Evolutionary conservation across 148 eudicot species (phyloP), one percentile per base, ranked within the genome.

Genomic region (Simmondsia chinensis): DNA sequence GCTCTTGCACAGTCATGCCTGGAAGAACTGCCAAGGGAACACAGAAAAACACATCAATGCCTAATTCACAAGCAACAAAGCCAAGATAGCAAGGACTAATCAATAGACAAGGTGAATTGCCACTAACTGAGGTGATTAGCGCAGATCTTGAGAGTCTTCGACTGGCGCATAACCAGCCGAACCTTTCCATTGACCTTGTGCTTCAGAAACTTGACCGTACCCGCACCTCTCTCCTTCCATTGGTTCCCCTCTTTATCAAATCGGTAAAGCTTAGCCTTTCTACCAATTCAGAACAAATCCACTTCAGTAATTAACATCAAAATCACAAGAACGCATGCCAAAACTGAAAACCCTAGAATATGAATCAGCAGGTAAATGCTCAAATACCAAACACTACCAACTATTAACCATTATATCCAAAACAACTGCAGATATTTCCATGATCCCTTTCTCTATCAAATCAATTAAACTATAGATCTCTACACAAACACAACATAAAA

Each of bases 221-320:
- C 96, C 21, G 76, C 57, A 16, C 96, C 96, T 46, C 96, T 74
- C 65, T 87, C 96, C 49, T 87, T 87, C 96, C 96, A 87, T 49
- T 87, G 96, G 43, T 76, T 87, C 23, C 86, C 96, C 1, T 83
- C 96, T 75, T 78, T 84, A 56, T 88, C 97, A 37, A 80, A 88
- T 54, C 97, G 70, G 41, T 89, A 89, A 23, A 84, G 72, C 75
- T 89, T 89, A 15, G 93, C 52, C 42, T 84, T 89, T 20, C 91
- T 82, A 42, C 28, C 14, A 20, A 34, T 7, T 20, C 2, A 40
- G 0, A 7, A 17, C 16, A 3, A 17, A 3, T n/a, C n/a, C n/a
- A n/a, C n/a, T n/a, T n/a, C n/a, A n/a, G n/a, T n/a, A n/a, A n/a
- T n/a, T n/a, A n/a, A n/a, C n/a, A n/a, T n/a, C n/a, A n/a, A n/a